These are phyloP conservation scores for Avena atlantica DNA, from an alignment of 176 grass and related monocot species.

Conservation along the genomic window DNA sequence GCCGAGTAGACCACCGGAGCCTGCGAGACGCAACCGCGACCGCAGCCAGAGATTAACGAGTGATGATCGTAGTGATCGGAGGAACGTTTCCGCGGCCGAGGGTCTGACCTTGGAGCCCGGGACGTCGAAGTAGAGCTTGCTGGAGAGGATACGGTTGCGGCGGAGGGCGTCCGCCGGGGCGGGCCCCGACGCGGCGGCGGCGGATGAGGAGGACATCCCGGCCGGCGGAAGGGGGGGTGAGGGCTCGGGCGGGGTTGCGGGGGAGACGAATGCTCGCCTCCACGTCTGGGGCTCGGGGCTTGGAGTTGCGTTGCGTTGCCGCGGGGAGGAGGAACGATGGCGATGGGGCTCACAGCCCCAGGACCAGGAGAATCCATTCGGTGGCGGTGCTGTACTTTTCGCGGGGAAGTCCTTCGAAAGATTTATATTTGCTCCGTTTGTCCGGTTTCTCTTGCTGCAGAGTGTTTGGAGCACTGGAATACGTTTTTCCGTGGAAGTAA, in stretches of 20 bases:
- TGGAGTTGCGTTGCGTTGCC: neutral
- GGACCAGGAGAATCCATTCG: constrained; percentile 25
- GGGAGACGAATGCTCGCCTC: neutral
- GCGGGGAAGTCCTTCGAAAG: fast-evolving
- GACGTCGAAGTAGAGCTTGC: constrained; percentile 96
- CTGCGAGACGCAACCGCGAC: constrained; percentile 33
- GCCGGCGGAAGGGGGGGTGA: neutral
- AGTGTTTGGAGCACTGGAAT: neutral
- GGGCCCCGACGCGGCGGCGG: neutral
- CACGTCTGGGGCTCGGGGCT: neutral
- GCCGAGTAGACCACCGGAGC: constrained; percentile 81
- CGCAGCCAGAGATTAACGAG: neutral
- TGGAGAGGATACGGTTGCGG: constrained; percentile 76
- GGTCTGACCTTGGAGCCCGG: constrained; percentile 68
- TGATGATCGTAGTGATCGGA: neutral
- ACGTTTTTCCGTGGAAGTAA: neutral
- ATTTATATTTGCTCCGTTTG: neutral
- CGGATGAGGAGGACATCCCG: constrained; percentile 60
- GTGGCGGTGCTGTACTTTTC: constrained; percentile 17
- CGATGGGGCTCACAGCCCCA: neutral
- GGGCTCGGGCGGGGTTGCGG: neutral
- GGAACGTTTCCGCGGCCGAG: neutral
- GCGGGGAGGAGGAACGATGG: constrained; percentile 1
- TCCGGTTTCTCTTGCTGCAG: neutral
- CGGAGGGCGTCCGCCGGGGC: constrained; percentile 46